Conservation (phyloP, 176 grass and related monocot genomes). For the Pharus latifolius region DNA sequence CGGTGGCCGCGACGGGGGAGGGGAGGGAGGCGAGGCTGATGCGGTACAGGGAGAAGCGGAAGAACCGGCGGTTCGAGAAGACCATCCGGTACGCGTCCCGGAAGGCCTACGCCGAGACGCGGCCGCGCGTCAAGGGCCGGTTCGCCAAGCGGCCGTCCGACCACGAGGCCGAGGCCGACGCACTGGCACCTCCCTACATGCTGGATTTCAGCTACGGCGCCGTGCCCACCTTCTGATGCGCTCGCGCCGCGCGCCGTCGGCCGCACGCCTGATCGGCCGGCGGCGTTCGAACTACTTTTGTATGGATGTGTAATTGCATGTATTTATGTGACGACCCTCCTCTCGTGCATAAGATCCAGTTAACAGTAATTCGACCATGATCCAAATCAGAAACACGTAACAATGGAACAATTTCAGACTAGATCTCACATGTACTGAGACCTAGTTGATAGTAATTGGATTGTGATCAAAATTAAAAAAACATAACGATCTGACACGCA, state of each 20-base stretch:
- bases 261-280: too few relatives aligned
- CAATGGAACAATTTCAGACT: too few relatives aligned
- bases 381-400: too few relatives aligned
- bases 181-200: slow-evolving; percentile 6
- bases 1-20: not conserved
- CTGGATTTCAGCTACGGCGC: slow-evolving; percentile 52
- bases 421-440: too few relatives aligned
- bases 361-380: too few relatives aligned
- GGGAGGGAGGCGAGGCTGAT: slow-evolving; percentile 65
- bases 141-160: slow-evolving; percentile 66
- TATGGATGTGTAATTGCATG: too few relatives aligned
- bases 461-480: too few relatives aligned
- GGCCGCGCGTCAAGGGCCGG: slow-evolving; percentile 73
- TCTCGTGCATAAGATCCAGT: too few relatives aligned
- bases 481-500: too few relatives aligned
- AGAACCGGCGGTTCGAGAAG: slow-evolving; percentile 86
- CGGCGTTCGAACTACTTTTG: too few relatives aligned
- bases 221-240: slow-evolving; percentile 54
- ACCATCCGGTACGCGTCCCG: slow-evolving; percentile 81
- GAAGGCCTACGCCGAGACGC: slow-evolving; percentile 77
- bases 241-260: not conserved
- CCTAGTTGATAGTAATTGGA: too few relatives aligned
- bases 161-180: not conserved
- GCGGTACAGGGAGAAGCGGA: slow-evolving; percentile 84
- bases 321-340: too few relatives aligned